Percentiles rank a stretch among this genome's conserved stretches.
Conservation (phyloP, 2,329 filamentous ascomycete genomes). For the Aspergillus chevalieri region DNA sequence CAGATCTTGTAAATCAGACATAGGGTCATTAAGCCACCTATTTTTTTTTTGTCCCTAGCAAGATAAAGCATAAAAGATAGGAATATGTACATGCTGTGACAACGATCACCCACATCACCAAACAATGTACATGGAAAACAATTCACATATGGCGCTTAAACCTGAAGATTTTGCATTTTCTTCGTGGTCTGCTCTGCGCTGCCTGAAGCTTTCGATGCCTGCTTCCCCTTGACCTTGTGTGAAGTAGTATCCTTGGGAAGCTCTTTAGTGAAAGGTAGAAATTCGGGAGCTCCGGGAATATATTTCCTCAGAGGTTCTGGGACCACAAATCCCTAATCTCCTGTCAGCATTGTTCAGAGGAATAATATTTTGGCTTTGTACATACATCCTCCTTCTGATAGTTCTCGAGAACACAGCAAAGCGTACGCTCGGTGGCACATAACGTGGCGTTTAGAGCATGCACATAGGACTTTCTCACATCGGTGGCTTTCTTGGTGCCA, state of each 20-base stretch:
- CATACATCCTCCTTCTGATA: conserved; percentile 82
- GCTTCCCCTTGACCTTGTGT: conserved; percentile 47
- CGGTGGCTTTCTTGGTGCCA: conserved; percentile 78
- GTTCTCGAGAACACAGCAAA: conserved; percentile 95
- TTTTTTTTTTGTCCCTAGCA: too few species aligned
- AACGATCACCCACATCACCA: too few species aligned
- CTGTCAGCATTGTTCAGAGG: conserved; percentile 13
- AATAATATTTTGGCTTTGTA: conserved; percentile 5
- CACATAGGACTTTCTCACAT: conserved; percentile 84
- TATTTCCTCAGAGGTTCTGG: conserved; percentile 83
- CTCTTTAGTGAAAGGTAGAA: conserved; percentile 83
- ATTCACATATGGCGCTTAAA: conserved; percentile 17
- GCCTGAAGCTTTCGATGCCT: conserved; percentile 19
- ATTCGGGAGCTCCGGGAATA: conserved; percentile 81
- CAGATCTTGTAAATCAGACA: too few species aligned
- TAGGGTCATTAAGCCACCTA: too few species aligned
- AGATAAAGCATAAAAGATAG: too few species aligned
- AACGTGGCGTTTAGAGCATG: conserved; percentile 88
- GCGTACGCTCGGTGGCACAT: conserved; percentile 81
- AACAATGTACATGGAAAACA: too few species aligned
- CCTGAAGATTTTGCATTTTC: conserved; percentile 37
- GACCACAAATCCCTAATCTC: conserved; percentile 62
- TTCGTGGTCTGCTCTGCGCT: conserved; percentile 31
- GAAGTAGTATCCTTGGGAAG: conserved; percentile 68
- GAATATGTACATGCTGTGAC: too few species aligned